Conservation (phyloP, 148 eudicot species). For the Camellia granthamiana region DNA sequence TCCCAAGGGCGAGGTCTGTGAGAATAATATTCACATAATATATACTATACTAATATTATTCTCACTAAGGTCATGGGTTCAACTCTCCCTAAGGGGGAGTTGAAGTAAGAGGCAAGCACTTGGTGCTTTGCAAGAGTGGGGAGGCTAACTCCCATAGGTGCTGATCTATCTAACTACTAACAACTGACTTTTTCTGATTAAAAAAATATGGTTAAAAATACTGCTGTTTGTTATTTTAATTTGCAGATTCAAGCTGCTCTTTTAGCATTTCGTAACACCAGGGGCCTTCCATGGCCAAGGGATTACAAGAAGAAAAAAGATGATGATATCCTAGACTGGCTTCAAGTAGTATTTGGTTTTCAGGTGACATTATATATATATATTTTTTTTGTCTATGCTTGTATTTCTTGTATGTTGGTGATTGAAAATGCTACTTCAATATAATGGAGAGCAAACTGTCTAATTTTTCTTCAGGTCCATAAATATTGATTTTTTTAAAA, state of each 20-base stretch:
- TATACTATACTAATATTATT: too few relatives aligned
- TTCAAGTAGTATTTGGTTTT: constrained; percentile 94
- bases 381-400: neutral
- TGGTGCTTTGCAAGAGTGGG: too few relatives aligned
- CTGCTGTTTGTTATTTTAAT: neutral
- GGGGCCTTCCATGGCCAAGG: constrained; percentile 99
- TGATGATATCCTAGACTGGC: constrained; percentile 97
- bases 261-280: constrained; percentile 84
- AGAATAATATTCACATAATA: too few relatives aligned
- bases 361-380: constrained; percentile 46
- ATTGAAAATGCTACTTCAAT: neutral
- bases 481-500: neutral
- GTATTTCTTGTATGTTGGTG: neutral
- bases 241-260: constrained; percentile 94
- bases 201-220: too few relatives aligned
- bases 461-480: neutral
- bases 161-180: too few relatives aligned
- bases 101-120: too few relatives aligned
- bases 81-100: too few relatives aligned
- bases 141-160: too few relatives aligned
- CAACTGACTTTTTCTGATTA: too few relatives aligned
- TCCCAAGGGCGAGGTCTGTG: too few relatives aligned
- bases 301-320: constrained; percentile 94
- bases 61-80: too few relatives aligned
- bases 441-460: neutral